Evolutionary conservation across 345 rosid species (phyloP).

Genomic region (Zanthoxylum bungeanum): DNA sequence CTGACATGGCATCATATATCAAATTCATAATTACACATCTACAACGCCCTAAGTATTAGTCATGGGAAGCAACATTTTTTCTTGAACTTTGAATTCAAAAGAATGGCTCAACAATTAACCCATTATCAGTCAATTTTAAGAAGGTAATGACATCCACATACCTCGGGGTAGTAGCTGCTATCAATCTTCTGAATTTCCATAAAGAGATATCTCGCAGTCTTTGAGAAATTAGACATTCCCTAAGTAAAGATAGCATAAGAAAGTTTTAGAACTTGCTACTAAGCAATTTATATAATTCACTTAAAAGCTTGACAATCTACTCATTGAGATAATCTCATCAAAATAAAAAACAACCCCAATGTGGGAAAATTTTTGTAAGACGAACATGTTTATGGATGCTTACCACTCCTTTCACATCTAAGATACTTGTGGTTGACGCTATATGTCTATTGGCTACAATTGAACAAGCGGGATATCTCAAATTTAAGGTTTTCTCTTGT

Average conservation of each 20-base stretch:
- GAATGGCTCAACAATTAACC: no score
- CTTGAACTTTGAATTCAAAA: no score
- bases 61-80: background rate
- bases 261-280: slow-evolving; percentile 12
- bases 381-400: slow-evolving; percentile 17
- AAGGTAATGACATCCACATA: slow-evolving; percentile 8
- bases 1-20: background rate
- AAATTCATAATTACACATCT: background rate
- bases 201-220: slow-evolving; percentile 55
- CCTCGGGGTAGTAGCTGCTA: slow-evolving; percentile 73
- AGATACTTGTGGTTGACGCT: slow-evolving; percentile 50
- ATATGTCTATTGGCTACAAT: slow-evolving; percentile 56
- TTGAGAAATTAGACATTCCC: slow-evolving; percentile 68
- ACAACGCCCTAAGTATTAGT: no score
- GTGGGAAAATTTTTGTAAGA: background rate
- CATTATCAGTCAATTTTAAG: background rate
- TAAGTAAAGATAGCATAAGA: slow-evolving; percentile 25
- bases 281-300: background rate
- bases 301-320: background rate
- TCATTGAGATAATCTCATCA: background rate
- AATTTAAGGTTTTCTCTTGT: slow-evolving; percentile 49
- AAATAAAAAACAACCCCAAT: background rate
- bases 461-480: slow-evolving; percentile 55
- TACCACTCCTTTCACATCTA: slow-evolving; percentile 70
- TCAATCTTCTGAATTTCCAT: slow-evolving; percentile 69